phyloP scores from a whole-genome alignment of 768 basidiomycete genomes.

The Leccinum boreale region DNA sequence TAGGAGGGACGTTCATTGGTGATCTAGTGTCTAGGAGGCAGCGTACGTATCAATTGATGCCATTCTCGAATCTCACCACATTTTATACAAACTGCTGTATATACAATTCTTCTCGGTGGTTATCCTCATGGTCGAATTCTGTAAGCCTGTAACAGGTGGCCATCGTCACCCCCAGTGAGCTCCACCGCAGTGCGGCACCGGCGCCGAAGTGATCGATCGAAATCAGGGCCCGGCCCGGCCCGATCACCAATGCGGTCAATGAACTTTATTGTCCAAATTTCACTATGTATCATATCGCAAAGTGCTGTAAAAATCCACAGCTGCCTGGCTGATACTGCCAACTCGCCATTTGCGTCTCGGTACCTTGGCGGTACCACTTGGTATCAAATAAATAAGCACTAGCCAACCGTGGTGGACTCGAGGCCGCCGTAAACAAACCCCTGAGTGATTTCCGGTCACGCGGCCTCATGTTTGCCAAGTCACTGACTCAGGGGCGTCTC shows the following conservation, averaged over 20 bases:
- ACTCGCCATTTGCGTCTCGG: background rate
- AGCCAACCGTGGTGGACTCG: background rate
- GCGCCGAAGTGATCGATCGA: background rate
- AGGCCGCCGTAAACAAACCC: constrained; percentile 1
- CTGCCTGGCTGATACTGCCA: background rate
- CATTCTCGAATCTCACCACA: too few species aligned
- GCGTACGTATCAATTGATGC: too few species aligned
- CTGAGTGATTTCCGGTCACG: background rate
- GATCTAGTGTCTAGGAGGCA: too few species aligned
- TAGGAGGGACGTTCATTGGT: background rate
- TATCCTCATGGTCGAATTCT: background rate
- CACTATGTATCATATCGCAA: too few species aligned
- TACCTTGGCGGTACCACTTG: background rate
- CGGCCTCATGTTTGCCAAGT: background rate
- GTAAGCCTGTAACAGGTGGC: background rate
- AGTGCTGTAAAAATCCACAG: background rate
- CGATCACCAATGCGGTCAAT: background rate
- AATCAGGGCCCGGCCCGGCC: background rate
- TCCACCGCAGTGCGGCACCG: background rate
- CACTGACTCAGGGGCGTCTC: background rate
- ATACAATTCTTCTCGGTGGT: background rate
- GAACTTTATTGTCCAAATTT: too few species aligned
- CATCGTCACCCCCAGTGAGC: background rate
- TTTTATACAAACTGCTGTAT: too few species aligned
- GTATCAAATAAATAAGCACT: background rate